Percentiles rank a stretch among this genome's conserved stretches.
phyloP scores from a whole-genome alignment of 306 rosid species.

The Cicer judaicum region DNA sequence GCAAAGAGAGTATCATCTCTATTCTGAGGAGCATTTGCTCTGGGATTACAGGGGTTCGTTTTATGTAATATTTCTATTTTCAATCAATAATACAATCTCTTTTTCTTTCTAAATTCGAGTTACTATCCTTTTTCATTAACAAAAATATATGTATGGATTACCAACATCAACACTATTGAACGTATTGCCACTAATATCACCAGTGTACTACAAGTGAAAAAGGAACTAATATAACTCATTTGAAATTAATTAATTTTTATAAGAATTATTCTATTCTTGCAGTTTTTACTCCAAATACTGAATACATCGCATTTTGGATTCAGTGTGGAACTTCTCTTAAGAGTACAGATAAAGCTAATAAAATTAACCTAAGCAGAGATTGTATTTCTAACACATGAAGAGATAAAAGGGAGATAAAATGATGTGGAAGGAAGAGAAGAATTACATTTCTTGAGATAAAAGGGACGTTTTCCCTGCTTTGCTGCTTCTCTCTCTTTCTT shows the following conservation, averaged over 20 bases:
- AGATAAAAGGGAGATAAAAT: neutral
- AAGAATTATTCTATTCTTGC: neutral
- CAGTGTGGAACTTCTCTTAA: neutral
- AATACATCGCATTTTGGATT: neutral
- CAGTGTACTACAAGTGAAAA: neutral
- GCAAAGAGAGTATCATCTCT: too few species aligned
- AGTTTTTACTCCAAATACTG: neutral
- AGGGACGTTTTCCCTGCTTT: slow-evolving; percentile 76
- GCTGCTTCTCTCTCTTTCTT: slow-evolving; percentile 81
- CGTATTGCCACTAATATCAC: slow-evolving; percentile 10
- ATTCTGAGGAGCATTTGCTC: too few species aligned
- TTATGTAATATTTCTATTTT: too few species aligned
- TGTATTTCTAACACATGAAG: slow-evolving; percentile 11
- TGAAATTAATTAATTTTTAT: neutral
- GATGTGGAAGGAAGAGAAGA: neutral
- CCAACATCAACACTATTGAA: slow-evolving; percentile 32
- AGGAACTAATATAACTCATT: neutral
- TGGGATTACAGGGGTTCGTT: too few species aligned
- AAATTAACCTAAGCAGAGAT: neutral
- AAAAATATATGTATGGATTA: slow-evolving; percentile 4
- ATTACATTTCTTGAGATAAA: slow-evolving; percentile 71
- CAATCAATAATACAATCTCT: too few species aligned
- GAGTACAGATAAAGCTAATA: slow-evolving; percentile 15
- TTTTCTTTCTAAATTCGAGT: too few species aligned
- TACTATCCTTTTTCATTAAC: neutral